Conservation (phyloP, 768 basidiomycete genomes). For the Mrakia blollopis region DNA sequence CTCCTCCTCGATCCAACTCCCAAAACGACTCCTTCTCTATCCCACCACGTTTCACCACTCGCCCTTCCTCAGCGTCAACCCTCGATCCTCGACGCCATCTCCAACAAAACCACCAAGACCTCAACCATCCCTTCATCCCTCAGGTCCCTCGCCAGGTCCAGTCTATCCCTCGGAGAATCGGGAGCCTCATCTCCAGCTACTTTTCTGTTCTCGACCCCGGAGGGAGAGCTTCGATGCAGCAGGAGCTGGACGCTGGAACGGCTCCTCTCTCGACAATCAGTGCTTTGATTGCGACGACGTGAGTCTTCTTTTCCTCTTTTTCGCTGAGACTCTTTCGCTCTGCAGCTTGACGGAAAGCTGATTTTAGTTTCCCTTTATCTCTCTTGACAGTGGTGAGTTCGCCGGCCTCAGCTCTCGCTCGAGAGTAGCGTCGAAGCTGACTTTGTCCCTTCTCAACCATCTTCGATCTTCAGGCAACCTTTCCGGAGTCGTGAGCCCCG, state of each 20-base stretch:
- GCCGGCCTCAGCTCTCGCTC: not conserved
- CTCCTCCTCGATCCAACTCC: not conserved
- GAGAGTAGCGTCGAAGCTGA: not conserved
- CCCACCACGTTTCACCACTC: not conserved
- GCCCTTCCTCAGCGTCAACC: not conserved
- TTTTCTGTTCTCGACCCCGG: not conserved
- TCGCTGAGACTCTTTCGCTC: too few species aligned
- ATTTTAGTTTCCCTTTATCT: not conserved
- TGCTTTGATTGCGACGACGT: slow-evolving; percentile 21
- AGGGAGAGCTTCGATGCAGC: not conserved
- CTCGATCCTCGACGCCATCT: slow-evolving; percentile 3
- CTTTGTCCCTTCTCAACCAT: not conserved
- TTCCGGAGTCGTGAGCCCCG: slow-evolving; percentile 1
- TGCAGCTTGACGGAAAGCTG: too few species aligned
- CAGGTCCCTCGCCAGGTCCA: not conserved
- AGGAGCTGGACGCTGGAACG: not conserved
- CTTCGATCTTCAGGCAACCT: slow-evolving; percentile 3
- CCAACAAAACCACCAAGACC: slow-evolving; percentile 6
- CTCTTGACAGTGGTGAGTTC: too few species aligned
- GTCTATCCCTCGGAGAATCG: not conserved
- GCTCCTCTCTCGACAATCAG: slow-evolving; percentile 8
- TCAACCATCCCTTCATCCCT: slow-evolving; percentile 29
- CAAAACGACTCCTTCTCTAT: too few species aligned
- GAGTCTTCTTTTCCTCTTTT: not conserved
- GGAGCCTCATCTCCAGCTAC: not conserved